Evolutionary conservation across 2,329 filamentous ascomycete species (phyloP), one percentile per base, ranked within the genome.

Genomic region (Fusarium verticillioides): DNA sequence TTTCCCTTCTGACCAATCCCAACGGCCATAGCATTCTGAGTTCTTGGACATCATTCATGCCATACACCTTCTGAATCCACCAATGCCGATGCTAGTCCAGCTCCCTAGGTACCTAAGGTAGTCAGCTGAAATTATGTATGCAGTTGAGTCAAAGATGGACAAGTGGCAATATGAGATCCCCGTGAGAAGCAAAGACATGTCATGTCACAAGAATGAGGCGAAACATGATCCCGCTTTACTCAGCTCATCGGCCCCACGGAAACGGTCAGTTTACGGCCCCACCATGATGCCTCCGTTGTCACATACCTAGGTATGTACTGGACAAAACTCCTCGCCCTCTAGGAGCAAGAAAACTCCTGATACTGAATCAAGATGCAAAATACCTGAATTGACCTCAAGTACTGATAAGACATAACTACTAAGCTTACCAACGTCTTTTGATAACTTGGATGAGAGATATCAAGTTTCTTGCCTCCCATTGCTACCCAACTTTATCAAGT

Each of bases 241-340:
- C 65, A 60, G 61, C 40, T 50, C 49, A 50, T 54, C 66, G 52
- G 60, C 67, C 65, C 66, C 65, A 65, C 65, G 19, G 37, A 18
- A 11, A 15, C 34, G 15, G 50, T 37, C n/a, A 28, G 16, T 34
- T 15, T 16, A 42, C 67, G 65, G 65, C 59, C 66, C 65, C 66
- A 69, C 66, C 50, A 43, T 40, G 9, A 21, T 23, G 37, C 11
- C 52, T 46, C 40, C 30, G 7, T 28, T 34, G 32, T n/a, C 26
- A 50, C 19, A 36, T 36, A 30, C 9, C 28, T 30, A 28, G 23
- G 7, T 30, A 32, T 32, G 30, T 34, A 34, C 32, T 28, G 30
- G 49, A 42, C 40, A 34, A 7, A 28, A 52, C 16, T 26, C 32
- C 18, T 34, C 39, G 10, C 18, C 39, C 21, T 40, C 39, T 4